Evolutionary conservation across 1,139 yeast genomes (phyloP), one percentile per base, ranked within the genome.

Genomic region (Hyphopichia khmerensis): DNA sequence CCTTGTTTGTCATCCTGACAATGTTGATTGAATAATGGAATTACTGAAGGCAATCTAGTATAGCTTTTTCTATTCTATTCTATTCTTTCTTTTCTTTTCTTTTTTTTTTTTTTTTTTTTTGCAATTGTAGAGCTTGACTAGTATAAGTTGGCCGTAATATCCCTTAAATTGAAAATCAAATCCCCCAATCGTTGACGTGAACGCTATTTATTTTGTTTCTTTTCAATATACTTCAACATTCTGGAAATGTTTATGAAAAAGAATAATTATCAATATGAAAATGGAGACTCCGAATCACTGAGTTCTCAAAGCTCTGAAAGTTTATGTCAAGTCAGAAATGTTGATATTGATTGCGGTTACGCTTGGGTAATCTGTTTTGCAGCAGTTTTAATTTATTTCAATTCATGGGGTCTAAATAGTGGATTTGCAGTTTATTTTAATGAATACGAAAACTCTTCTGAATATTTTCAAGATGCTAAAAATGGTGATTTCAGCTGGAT

Each of bases 391-490:
- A 54, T 75, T 24, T 71, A 73, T 60, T 69, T 75, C 36, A 56
- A 68, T 45, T 72, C 80, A 0, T 77, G 79, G 72, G 83, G 83
- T 1, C 72, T 75, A 73, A 75, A 76, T 44, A 68, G 78, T 31
- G 77, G 80, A 6, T 78, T 67, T 58, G 80, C 80, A 21, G 66
- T 77, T 14, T 78, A 73, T 49, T 75, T 77, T 46, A 65, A 78
- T 2, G 62, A 70, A 44, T 77, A 77, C 48, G 43, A 68, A 14
- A 59, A 60, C 55, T 60, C 64, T 33, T 55, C 60, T 35, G 59
- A 65, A 4, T 67, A 62, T 3, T 60, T 69, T 38, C 54, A 59
- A 0, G 69, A 76, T 0, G 80, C 79, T 2, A 58, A 70, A 4
- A 70, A 67, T 42, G 48, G 64, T 24, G 75, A 69, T 49, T 72